Evolutionary conservation across 371 early-diverging fungal species (phyloP), one percentile per base, ranked within the genome.

Genomic region (Mortierella sp.): DNA sequence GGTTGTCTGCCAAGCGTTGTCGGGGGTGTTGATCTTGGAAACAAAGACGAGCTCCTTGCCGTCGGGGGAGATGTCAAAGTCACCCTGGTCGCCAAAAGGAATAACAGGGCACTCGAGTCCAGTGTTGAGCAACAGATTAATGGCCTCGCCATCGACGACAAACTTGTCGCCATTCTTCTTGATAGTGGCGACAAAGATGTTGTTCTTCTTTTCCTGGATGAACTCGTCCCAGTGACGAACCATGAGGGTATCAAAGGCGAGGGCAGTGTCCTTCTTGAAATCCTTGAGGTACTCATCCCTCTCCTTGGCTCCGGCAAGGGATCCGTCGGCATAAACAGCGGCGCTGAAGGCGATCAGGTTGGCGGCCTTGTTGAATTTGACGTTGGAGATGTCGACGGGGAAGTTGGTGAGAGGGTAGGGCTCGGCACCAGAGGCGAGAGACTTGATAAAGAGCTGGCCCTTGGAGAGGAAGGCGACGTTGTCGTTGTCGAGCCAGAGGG

Each of bases 1-100:
- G 24, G 95, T 91, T 40, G 96, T 96, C 77, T 91, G 89, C 96
- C 96, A 97, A 11, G 96, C 96, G 40, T 93, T 92, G 71, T 93
- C 91, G 9, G 76, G 82, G 11, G 90, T 90, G 14, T 89, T 91
- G 48, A 89, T 89, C 83, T 96, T 96, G 76, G 96, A 88, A 1
- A 92, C 86, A 88, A 96, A 97, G 28, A 94, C 95, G 16, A 95
- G 40, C 69, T 91, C 89, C 61, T 90, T 84, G 34, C 95, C 94
- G 77, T 94, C 93, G 37, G 92, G 89, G 6, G 94, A 93, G 54
- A 95, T 89, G 43, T 87, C 91, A 82, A 85, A 94, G 73, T 93
- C 92, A 34, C 87, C 82, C 26, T 90, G 85, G 80, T 90, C 93
- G 19, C 95, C 95, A 73, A 91, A 89, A 13, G 94, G 93, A 67